Conservation (phyloP, 2,329 filamentous ascomycete species). For the Monosporascus sp. region DNA sequence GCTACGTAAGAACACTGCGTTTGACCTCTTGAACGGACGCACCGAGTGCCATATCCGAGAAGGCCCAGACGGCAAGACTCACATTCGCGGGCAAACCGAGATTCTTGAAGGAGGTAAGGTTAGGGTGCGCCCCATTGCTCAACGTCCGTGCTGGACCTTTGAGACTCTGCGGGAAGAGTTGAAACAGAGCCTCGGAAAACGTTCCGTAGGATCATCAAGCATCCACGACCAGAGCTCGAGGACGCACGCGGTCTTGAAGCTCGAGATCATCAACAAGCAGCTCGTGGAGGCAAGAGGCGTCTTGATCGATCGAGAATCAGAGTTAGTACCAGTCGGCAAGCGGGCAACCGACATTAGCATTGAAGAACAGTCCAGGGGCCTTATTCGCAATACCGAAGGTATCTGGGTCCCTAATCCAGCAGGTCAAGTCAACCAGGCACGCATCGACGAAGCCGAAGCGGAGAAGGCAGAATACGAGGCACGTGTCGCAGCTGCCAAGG, state of each 20-base stretch:
- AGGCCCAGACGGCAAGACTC: constrained; percentile 32
- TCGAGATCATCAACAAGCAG: constrained; percentile 34
- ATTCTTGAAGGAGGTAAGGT: constrained; percentile 34
- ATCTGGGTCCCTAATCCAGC: constrained; percentile 30
- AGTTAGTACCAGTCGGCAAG: constrained; percentile 40
- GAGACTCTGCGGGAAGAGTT: constrained; percentile 27
- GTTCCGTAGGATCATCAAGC: constrained; percentile 32
- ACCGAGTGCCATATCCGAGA: constrained; percentile 35
- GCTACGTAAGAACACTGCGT: constrained; percentile 35
- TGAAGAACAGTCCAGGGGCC: constrained; percentile 29
- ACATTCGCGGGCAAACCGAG: constrained; percentile 39
- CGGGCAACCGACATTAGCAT: constrained; percentile 34
- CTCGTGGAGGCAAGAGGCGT: constrained; percentile 32
- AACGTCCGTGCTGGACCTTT: constrained; percentile 30
- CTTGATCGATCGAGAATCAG: constrained; percentile 36
- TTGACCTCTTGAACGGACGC: constrained; percentile 35
- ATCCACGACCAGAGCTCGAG: constrained; percentile 40
- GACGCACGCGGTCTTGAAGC: constrained; percentile 37
- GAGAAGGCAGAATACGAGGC: constrained; percentile 31
- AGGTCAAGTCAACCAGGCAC: constrained; percentile 28
- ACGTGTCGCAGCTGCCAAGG: constrained; percentile 30
- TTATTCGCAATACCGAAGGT: constrained; percentile 27
- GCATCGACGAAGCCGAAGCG: constrained; percentile 34
- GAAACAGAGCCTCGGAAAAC: constrained; percentile 21
- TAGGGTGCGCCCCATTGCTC: constrained; percentile 33